Evolutionary conservation across 352 stramenopile species (phyloP).

Genomic region (Phytophthora ramorum): DNA sequence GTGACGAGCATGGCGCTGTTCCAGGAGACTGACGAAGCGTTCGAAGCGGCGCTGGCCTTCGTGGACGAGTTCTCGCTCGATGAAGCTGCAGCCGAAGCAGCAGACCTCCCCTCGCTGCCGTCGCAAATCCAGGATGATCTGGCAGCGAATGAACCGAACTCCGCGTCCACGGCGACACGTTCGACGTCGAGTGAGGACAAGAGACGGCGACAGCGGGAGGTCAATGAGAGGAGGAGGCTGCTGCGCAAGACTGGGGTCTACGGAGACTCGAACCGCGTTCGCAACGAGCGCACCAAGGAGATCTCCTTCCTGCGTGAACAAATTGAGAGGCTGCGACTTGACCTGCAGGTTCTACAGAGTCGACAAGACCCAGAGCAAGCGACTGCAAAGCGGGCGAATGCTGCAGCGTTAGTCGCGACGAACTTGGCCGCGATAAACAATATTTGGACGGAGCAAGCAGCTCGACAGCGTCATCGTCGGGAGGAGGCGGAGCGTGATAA

Average conservation of each 20-base stretch:
- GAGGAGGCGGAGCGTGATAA: conserved; percentile 39
- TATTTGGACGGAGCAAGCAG: conserved; percentile 37
- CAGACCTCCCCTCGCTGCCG: neutral
- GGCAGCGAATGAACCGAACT: neutral
- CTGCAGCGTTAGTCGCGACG: neutral
- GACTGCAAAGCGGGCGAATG: neutral
- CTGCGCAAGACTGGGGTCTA: conserved; percentile 20
- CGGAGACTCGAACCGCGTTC: conserved; percentile 34
- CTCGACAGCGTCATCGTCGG: conserved; percentile 16
- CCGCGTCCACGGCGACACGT: too few relatives aligned
- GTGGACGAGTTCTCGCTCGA: conserved; percentile 31
- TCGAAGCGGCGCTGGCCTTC: conserved; percentile 35
- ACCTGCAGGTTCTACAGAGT: conserved; percentile 34
- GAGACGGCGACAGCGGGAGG: neutral
- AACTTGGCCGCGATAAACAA: neutral
- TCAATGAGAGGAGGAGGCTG: conserved; percentile 1
- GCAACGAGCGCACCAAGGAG: conserved; percentile 42
- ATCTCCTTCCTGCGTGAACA: conserved; percentile 44
- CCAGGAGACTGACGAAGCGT: conserved; percentile 7
- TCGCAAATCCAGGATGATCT: neutral
- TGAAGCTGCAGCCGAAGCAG: too few relatives aligned
- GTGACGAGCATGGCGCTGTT: conserved; percentile 5
- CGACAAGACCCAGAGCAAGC: neutral
- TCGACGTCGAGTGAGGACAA: too few relatives aligned
- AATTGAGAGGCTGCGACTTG: conserved; percentile 41